A percentile compares a stretch with the other conserved stretches of the same genome.
Evolutionary conservation across 2,329 filamentous ascomycete genomes (phyloP).

Genomic region (Penicillium glabrum): DNA sequence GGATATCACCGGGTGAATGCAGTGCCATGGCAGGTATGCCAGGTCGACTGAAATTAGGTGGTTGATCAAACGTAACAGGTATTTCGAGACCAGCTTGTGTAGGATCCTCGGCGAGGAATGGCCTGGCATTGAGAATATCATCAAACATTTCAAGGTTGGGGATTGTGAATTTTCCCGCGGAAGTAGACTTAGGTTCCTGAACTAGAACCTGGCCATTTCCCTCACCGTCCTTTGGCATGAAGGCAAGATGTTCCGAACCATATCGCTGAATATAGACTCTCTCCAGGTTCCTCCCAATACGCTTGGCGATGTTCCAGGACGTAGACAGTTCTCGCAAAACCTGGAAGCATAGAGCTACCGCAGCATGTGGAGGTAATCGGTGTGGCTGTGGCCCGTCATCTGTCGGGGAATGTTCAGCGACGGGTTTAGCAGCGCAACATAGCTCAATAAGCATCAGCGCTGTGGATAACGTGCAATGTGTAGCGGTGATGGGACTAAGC

Average conservation of each 20-base stretch:
- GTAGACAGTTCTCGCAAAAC: slow-evolving; percentile 21
- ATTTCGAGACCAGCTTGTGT: not conserved
- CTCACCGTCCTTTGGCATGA: not conserved
- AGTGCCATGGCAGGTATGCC: not conserved
- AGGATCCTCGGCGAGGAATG: not conserved
- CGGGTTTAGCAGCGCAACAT: slow-evolving; percentile 10
- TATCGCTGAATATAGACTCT: slow-evolving; percentile 18
- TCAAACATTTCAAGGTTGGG: slow-evolving; percentile 2
- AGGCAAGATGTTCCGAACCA: slow-evolving; percentile 11
- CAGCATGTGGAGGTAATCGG: slow-evolving; percentile 11
- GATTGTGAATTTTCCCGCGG: not conserved
- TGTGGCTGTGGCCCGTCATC: not conserved
- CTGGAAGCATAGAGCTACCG: slow-evolving; percentile 17
- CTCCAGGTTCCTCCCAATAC: slow-evolving; percentile 21
- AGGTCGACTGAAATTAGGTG: not conserved
- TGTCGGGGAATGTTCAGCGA: not conserved
- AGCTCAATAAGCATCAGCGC: slow-evolving; percentile 28
- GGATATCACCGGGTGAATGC: not conserved
- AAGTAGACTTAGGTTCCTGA: not conserved
- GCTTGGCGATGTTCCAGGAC: slow-evolving; percentile 24
- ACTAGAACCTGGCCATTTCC: not conserved
- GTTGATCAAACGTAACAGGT: not conserved
- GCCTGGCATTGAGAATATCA: slow-evolving; percentile 2
- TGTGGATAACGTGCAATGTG: slow-evolving; percentile 37
- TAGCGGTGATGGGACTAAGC: slow-evolving; percentile 35